Percentiles rank a stretch among this genome's conserved stretches.
These are phyloP conservation scores for Sesbania bispinosa DNA, from an alignment of 306 rosid genomes.

Conservation along the genomic window DNA sequence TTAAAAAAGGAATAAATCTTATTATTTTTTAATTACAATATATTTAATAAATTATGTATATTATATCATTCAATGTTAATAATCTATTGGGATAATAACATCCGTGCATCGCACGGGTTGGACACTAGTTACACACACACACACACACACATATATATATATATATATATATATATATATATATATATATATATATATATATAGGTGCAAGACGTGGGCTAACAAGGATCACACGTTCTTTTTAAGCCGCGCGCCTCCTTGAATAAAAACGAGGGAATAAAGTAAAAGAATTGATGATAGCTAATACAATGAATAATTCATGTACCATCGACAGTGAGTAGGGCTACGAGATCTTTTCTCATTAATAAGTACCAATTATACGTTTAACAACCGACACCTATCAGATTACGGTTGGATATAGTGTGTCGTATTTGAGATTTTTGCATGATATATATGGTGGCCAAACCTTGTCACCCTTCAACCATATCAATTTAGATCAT, in stretches of 20 bases:
- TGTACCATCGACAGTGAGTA: background rate
- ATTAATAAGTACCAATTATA: background rate
- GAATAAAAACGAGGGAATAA: background rate
- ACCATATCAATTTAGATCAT: background rate
- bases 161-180: too few relatives aligned
- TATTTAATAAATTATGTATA: too few relatives aligned
- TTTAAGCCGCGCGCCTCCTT: too few relatives aligned
- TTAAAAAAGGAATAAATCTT: too few relatives aligned
- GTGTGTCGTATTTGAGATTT: background rate
- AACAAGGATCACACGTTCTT: background rate
- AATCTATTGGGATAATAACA: too few relatives aligned
- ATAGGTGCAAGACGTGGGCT: background rate
- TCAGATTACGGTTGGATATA: background rate
- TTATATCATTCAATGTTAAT: too few relatives aligned
- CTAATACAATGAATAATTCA: background rate
- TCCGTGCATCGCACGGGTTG: too few relatives aligned
- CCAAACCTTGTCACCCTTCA: background rate
- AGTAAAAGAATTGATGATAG: background rate
- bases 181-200: too few relatives aligned
- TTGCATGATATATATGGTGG: background rate
- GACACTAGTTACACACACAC: too few relatives aligned
- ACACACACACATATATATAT: too few relatives aligned
- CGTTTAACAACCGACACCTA: background rate
- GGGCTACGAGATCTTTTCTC: background rate
- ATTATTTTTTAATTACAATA: too few relatives aligned